Conservation (phyloP, 2,329 filamentous ascomycete species). For the Claviceps lovelessii region DNA sequence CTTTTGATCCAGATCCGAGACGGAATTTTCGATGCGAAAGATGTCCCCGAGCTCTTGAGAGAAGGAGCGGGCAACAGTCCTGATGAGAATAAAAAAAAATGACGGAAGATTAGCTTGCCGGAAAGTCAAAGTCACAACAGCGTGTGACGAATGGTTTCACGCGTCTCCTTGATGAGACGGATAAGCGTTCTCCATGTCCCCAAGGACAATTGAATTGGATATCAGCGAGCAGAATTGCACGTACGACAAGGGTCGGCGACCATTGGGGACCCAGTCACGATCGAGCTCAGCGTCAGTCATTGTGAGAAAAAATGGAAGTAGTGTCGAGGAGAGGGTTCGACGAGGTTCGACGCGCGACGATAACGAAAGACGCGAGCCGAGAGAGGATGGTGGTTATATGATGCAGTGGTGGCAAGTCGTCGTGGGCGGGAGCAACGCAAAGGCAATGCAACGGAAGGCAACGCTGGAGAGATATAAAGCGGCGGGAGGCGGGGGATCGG, state of each 20-base stretch:
- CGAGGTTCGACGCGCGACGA: not conserved
- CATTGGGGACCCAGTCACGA: constrained; percentile 66
- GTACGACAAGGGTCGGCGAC: constrained; percentile 70
- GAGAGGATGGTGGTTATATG: not conserved
- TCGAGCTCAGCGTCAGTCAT: constrained; percentile 55
- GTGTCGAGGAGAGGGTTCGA: not conserved
- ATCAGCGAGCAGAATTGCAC: constrained; percentile 21
- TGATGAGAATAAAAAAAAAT: constrained; percentile 23
- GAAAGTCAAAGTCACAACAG: not conserved
- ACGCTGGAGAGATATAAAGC: not conserved
- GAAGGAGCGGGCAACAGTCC: constrained; percentile 78
- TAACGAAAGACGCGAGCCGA: not conserved
- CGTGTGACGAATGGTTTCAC: not conserved
- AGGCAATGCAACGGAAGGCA: not conserved
- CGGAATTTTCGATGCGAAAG: constrained; percentile 70
- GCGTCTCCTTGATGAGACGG: not conserved
- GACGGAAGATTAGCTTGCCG: not conserved
- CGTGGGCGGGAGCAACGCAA: not conserved
- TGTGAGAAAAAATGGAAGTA: constrained; percentile 13
- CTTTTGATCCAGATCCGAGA: constrained; percentile 59
- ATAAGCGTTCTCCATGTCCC: not conserved
- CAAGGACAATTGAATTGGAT: not conserved
- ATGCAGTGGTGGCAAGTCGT: not conserved
- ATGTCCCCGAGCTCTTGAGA: constrained; percentile 75
- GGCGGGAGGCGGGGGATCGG: not conserved